Conservation (phyloP, 805 yeast genomes). For the Teunomyces pallodes region DNA sequence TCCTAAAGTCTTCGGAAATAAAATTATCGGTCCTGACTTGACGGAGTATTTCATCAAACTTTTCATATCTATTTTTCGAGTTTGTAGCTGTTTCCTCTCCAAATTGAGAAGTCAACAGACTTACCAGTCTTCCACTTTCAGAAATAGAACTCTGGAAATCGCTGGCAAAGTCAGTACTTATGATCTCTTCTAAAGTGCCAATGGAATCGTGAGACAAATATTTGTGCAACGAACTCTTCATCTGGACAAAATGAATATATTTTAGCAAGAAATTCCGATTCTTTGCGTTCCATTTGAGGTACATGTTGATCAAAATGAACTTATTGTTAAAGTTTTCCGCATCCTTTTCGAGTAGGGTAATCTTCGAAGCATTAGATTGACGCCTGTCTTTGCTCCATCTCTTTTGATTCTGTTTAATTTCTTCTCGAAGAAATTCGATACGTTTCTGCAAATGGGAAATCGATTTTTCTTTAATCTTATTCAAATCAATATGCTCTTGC, state of each 20-base stretch:
- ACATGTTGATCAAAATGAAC: slow-evolving; percentile 37
- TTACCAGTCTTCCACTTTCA: background rate
- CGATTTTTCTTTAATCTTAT: slow-evolving; percentile 7
- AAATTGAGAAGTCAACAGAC: background rate
- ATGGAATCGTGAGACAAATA: slow-evolving; percentile 37
- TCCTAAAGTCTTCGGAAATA: slow-evolving; percentile 37
- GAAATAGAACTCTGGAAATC: background rate
- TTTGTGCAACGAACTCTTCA: slow-evolving; percentile 23
- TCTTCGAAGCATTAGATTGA: background rate
- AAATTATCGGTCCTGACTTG: slow-evolving; percentile 17
- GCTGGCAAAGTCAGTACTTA: background rate
- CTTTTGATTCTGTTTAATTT: slow-evolving; percentile 2
- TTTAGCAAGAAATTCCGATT: slow-evolving; percentile 33
- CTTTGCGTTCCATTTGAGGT: slow-evolving; percentile 40
- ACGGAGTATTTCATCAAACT: slow-evolving; percentile 32
- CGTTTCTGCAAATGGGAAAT: slow-evolving; percentile 13
- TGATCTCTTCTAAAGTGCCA: slow-evolving; percentile 17
- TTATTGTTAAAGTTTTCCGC: slow-evolving; percentile 31
- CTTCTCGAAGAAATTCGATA: slow-evolving; percentile 17
- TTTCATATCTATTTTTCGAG: slow-evolving; percentile 15
- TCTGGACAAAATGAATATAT: slow-evolving; percentile 37
- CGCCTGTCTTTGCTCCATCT: background rate
- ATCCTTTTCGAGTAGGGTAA: background rate
- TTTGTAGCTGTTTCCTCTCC: background rate
- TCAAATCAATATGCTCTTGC: slow-evolving; percentile 13